Evolutionary conservation across 805 yeast species (phyloP), one percentile per base, ranked within the genome.

Genomic region (Candida khao-thaluensis): DNA sequence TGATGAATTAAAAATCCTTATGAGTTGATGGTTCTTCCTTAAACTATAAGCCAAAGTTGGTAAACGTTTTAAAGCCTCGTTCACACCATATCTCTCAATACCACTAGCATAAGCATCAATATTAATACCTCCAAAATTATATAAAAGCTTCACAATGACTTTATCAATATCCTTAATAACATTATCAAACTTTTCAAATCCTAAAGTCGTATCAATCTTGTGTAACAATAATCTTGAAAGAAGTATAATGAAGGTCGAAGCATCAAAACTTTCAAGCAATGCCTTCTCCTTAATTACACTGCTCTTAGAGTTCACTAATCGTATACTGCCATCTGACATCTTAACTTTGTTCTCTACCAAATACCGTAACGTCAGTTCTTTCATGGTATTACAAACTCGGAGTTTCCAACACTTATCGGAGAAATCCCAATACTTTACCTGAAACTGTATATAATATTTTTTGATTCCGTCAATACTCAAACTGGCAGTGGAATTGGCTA

Each of bases 1-100:
- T 36, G 69, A 62, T 8, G 68, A 58, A 43, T 69, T 69, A 49
- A 67, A 69, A 3, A 64, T 60, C 27, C 57, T 50, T 7, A 69
- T 47, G 20, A 71, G 57, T 22, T 60, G 63, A 3, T 62, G 64
- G 36, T 64, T 64, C 37, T 59, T 54, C 35, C 69, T 49, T 38
- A 70, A 53, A 37, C 58, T 50, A 40, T 64, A 69, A 2, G 62
- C 49, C 35, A 60, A 52, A 11, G 54, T 40, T 1, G 72, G 69
- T 11, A 70, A 37, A 0, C 44, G 33, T 5, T 44, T 46, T 29
- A 65, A 64, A 37, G 49, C 44, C 30, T 53, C 64, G 34, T 57
- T 51, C n/a, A 62, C 47, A 25, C 42, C 35, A 37, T 56, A 57
- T 4, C 34, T 48, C 20, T 45, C 47, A 12, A 37, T 32, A 10